These are phyloP conservation scores for Paecilomyces variotii DNA, from an alignment of 2,329 filamentous ascomycete genomes.

Conservation along the genomic window DNA sequence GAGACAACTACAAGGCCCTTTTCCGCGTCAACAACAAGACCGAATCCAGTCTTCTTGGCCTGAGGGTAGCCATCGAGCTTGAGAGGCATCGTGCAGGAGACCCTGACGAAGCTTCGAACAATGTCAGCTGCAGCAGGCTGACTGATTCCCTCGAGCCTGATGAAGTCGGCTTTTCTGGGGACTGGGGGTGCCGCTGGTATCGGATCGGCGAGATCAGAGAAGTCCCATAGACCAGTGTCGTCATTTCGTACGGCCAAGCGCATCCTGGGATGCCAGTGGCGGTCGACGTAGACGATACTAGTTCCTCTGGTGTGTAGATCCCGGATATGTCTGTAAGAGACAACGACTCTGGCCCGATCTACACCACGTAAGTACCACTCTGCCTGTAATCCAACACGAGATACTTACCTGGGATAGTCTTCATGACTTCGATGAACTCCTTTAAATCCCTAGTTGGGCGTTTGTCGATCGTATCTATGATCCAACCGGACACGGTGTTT, in stretches of 20 bases:
- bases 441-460: slow-evolving; percentile 82
- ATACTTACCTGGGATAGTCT: slow-evolving; percentile 64
- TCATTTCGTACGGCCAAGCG: slow-evolving; percentile 87
- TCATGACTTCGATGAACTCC: slow-evolving; percentile 85
- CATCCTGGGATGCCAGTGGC: slow-evolving; percentile 96
- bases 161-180: slow-evolving; percentile 77
- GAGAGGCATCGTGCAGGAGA: slow-evolving; percentile 86
- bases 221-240: slow-evolving; percentile 86
- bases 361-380: slow-evolving; percentile 2
- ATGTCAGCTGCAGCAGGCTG: slow-evolving; percentile 88
- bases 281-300: slow-evolving; percentile 82
- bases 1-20: slow-evolving; percentile 94
- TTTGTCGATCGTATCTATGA: slow-evolving; percentile 87
- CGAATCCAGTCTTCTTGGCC: slow-evolving; percentile 89
- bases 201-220: slow-evolving; percentile 72
- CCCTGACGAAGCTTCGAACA: slow-evolving; percentile 87
- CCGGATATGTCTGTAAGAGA: slow-evolving; percentile 90
- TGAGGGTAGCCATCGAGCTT: slow-evolving; percentile 98
- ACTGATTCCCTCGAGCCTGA: slow-evolving; percentile 79
- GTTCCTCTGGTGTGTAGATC: slow-evolving; percentile 94
- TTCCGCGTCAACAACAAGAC: slow-evolving; percentile 92
- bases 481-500: slow-evolving; percentile 82
- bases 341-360: slow-evolving; percentile 72
- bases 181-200: slow-evolving; percentile 66
- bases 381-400: not conserved